phyloP scores from a whole-genome alignment of 768 basidiomycete species.

The Lepiota brunneoincarnata region DNA sequence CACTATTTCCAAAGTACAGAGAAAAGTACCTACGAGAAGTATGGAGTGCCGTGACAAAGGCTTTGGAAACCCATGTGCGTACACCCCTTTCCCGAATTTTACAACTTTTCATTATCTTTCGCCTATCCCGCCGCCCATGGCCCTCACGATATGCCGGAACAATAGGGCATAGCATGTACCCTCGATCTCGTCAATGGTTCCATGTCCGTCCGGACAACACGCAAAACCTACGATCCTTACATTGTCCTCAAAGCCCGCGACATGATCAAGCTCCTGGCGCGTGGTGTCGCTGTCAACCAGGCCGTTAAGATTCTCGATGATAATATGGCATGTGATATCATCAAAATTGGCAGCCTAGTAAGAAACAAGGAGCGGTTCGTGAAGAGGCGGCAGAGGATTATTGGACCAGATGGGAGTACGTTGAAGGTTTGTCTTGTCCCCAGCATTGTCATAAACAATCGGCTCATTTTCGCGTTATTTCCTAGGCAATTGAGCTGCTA shows the following conservation, averaged over 20 bases:
- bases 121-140: conserved; percentile 4
- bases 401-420: conserved; percentile 96
- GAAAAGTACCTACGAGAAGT: conserved; percentile 95
- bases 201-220: conserved; percentile 95
- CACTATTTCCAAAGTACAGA: conserved; percentile 96
- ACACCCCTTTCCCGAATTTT: neutral
- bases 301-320: conserved; percentile 92
- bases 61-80: conserved; percentile 76
- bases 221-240: conserved; percentile 97
- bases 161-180: conserved; percentile 83
- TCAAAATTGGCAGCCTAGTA: conserved; percentile 94
- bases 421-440: conserved; percentile 66
- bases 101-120: neutral
- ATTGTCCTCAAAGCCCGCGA: conserved; percentile 95
- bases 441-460: neutral
- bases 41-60: conserved; percentile 87
- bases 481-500: conserved; percentile 91
- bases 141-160: neutral
- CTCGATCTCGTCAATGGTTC: conserved; percentile 95
- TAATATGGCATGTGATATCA: conserved; percentile 89
- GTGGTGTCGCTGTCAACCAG: conserved; percentile 83
- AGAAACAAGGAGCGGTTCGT: conserved; percentile 97
- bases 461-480: neutral
- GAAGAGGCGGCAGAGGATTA: conserved; percentile 92
- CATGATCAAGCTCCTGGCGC: conserved; percentile 90